Base-by-base conservation (phyloP, 2,329 filamentous ascomycete genomes). In the Magnaporthiopsis rhizophila region DNA sequence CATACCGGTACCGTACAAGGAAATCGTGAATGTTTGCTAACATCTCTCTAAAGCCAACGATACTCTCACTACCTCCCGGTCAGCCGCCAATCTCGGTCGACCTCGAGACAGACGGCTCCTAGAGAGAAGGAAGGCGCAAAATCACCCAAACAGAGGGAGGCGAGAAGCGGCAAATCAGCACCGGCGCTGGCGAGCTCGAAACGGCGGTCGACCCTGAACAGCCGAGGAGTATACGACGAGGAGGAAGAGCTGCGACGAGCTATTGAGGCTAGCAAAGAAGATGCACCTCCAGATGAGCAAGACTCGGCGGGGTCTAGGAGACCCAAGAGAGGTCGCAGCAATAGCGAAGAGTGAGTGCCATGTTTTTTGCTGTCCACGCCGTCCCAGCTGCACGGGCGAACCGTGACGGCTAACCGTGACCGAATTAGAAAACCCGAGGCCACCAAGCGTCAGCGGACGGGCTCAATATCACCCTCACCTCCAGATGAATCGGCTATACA, bases 151-250 rank as follows among this genome's bases (percentile, higher is more conserved):
- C 78, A 76, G 72, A 82, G 79, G 69, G 81, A 79, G 71, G 80
- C 78, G 69, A 86, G 85, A 77, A 85, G 74, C 72, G 84, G 78
- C 68, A 85, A 81, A 61, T 80, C 80, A 64, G 80, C 80, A 12
- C 73, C 77, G 13, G 78, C 77, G 58, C 83, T 58, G 50, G 61
- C 53, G 64, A 83, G 85, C 63, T 87, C 89, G 53, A 98, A 97
- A 75, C 86, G 95, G 66, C 86, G 95, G 34, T 97, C 92, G 26
- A 99, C 95, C 8, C 97, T 98, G 92, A 97, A 98, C 73, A 99
- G 95, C 74, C 87, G 94, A 67, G 90, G 92, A 74, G 93, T 92
- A 28, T 98, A 98, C 71, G 93, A 98, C 68, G 95, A 99, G 76
- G 93, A 96, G 70, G 92, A 96, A 74, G 88, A 93, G 71, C 76